phyloP scores from a whole-genome alignment of 1,139 yeast species.

The Yamadazyma mexicana region DNA sequence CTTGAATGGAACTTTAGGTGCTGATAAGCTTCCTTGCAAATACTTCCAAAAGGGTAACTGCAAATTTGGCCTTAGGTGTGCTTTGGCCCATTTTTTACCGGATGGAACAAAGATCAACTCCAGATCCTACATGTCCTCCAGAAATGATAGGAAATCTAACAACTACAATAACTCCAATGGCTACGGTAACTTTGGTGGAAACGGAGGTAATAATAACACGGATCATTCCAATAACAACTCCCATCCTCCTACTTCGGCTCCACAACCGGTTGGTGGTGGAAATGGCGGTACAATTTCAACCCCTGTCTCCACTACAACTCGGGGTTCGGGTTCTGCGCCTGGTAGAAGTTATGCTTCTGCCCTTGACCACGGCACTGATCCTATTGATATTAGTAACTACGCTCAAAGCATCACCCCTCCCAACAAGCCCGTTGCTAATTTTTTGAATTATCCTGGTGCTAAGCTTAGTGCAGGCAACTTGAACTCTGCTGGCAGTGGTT shows the following conservation, averaged over 20 bases:
- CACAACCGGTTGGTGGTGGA: too few relatives aligned
- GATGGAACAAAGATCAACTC: conserved; percentile 83
- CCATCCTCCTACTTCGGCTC: too few relatives aligned
- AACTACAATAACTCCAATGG: conserved; percentile 4
- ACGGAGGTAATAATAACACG: neutral
- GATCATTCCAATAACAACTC: too few relatives aligned
- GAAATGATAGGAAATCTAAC: conserved; percentile 9
- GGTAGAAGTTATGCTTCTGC: neutral
- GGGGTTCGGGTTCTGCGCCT: neutral
- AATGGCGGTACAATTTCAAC: neutral
- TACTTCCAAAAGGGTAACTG: conserved; percentile 94
- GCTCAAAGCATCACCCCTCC: conserved; percentile 4
- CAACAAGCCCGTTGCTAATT: conserved; percentile 6
- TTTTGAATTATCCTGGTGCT: conserved; percentile 2
- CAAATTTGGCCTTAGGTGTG: conserved; percentile 90
- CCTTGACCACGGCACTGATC: neutral
- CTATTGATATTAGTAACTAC: conserved; percentile 8
- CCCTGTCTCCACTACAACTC: neutral
- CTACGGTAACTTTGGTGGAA: neutral
- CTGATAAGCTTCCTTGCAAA: conserved; percentile 80
- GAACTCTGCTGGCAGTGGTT: neutral
- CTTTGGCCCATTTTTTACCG: conserved; percentile 84
- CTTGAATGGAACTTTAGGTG: conserved; percentile 53
- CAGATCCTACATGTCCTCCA: conserved; percentile 19
- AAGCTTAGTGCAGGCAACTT: neutral